Conservation (phyloP, 495 filamentous ascomycete genomes). For the Corynascus novoguineensis region DNA sequence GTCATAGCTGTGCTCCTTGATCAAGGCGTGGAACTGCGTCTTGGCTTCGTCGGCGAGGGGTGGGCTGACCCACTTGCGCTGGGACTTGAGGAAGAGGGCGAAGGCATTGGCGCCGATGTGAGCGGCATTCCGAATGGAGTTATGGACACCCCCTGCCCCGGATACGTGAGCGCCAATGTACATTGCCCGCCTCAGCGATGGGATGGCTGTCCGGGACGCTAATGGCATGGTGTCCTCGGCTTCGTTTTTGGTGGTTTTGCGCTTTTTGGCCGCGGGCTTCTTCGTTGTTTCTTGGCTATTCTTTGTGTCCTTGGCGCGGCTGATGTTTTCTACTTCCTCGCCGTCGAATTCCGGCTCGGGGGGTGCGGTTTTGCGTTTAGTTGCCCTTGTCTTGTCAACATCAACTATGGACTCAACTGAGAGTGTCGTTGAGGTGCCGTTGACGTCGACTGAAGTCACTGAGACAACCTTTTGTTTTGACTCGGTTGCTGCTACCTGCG, state of each 20-base stretch:
- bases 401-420: slow-evolving; percentile 10
- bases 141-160: slow-evolving; percentile 85
- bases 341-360: slow-evolving; percentile 23
- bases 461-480: not conserved
- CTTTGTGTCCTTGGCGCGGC: slow-evolving; percentile 22
- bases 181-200: slow-evolving; percentile 59
- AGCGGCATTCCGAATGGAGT: slow-evolving; percentile 71
- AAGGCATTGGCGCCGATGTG: slow-evolving; percentile 89
- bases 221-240: slow-evolving; percentile 56
- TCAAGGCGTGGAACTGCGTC: slow-evolving; percentile 60
- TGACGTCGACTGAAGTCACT: slow-evolving; percentile 4
- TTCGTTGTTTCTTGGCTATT: slow-evolving; percentile 16
- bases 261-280: slow-evolving; percentile 40
- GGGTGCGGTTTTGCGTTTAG: slow-evolving; percentile 35
- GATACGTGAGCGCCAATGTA: slow-evolving; percentile 90
- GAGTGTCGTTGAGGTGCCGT: slow-evolving; percentile 6
- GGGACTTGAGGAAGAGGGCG: slow-evolving; percentile 90
- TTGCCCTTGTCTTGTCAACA: slow-evolving; percentile 13
- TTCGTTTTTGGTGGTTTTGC: slow-evolving; percentile 44
- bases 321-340: slow-evolving; percentile 19
- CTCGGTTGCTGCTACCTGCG: not conserved
- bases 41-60: slow-evolving; percentile 61
- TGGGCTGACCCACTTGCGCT: slow-evolving; percentile 90
- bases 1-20: slow-evolving; percentile 67
- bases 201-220: slow-evolving; percentile 57